Evolutionary conservation across 1,284 basidiomycete genomes (phyloP), one percentile per base, ranked within the genome.

Genomic region (Hemileia vastatrix): DNA sequence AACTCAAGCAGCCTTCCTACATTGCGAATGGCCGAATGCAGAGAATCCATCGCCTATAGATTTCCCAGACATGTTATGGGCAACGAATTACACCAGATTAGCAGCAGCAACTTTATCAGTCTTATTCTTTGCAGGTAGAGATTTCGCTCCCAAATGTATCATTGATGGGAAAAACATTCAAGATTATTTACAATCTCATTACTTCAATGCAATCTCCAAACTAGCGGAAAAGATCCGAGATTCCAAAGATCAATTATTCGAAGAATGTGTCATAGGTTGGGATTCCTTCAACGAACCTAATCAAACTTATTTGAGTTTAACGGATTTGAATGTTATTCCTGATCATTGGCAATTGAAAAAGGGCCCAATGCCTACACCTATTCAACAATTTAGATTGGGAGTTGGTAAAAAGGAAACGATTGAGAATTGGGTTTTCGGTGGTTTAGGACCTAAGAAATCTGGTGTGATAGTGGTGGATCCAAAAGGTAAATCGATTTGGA

Each of bases 271-370:
- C 64, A 70, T 73, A 19, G 72, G 72, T 52, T 73, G 72, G 72
- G 72, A 73, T 63, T 68, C 65, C 52, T 49, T 73, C 57, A 73
- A 73, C 51, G 72, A 73, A 61, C 72, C 72, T 8, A 72, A 72
- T 50, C 66, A 64, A 8, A 70, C 68, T 15, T 71, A 68, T 58
- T 63, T 73, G 52, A 63, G 72, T 13, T 63, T 68, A 13, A 24
- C 53, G 1, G 68, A 67, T 54, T 57, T 72, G 43, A 61, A 63
- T 27, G 45, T 33, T 36, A 60, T 70, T 23, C 71, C 71, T 3
- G 64, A 66, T 18, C 59, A 65, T 11, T 69, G 67, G 67, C 63
- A 63, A 50, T 66, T 73, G 33, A 66, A 67, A 23, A 70, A 69
- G 51, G 72, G 71, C 2, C 70, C 72, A 6, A 67, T 71, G 9